A percentile compares a stretch with the other conserved stretches of the same genome.
Conservation (phyloP, 1,139 yeast species). For the Scheffersomyces illinoinensis region DNA sequence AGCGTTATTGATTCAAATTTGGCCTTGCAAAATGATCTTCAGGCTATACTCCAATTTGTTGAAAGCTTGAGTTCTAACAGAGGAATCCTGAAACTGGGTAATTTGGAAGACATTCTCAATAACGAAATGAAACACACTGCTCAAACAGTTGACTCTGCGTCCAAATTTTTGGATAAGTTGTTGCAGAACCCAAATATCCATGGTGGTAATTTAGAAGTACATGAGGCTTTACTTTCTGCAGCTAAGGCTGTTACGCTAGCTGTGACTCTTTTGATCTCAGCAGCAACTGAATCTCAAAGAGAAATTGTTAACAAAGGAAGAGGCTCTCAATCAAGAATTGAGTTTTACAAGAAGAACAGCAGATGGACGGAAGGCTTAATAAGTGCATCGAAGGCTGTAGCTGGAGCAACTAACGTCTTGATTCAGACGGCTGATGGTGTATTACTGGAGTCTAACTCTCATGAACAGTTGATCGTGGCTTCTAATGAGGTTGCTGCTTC, state of each 20-base stretch:
- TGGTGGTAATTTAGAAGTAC: conserved; percentile 67
- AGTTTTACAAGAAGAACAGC: conserved; percentile 83
- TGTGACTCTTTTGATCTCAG: conserved; percentile 66
- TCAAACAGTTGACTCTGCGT: conserved; percentile 65
- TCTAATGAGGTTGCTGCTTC: conserved; percentile 93
- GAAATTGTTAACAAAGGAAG: conserved; percentile 78
- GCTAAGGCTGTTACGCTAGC: conserved; percentile 85
- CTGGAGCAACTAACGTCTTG: conserved; percentile 76
- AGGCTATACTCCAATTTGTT: conserved; percentile 53
- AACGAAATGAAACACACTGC: conserved; percentile 74
- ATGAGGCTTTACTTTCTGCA: conserved; percentile 74
- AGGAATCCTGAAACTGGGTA: conserved; percentile 48
- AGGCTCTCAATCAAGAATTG: conserved; percentile 67
- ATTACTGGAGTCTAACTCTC: conserved; percentile 59
- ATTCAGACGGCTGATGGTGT: conserved; percentile 89
- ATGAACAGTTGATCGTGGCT: conserved; percentile 86
- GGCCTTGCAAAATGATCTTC: conserved; percentile 70
- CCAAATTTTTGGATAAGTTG: conserved; percentile 56
- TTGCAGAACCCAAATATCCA: conserved; percentile 57
- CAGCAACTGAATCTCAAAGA: conserved; percentile 80
- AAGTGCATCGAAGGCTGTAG: conserved; percentile 89
- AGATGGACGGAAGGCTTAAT: conserved; percentile 95
- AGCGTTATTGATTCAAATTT: conserved; percentile 74
- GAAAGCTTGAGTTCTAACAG: conserved; percentile 54
- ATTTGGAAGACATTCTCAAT: conserved; percentile 71